Evolutionary conservation across 225 moss, liverwort and hornwort species (phyloP).

Genomic region (Lunularia cruciata): DNA sequence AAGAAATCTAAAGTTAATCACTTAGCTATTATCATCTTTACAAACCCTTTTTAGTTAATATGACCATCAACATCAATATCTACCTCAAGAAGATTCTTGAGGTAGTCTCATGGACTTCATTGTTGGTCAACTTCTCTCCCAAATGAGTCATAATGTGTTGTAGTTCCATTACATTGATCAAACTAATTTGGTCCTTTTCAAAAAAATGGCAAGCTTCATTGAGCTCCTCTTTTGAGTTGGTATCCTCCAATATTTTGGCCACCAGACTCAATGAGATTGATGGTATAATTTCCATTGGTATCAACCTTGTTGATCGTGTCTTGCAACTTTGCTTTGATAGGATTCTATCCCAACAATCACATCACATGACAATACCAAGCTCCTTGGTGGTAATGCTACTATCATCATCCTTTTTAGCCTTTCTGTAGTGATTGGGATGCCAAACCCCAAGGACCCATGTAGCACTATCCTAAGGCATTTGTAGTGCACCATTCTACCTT

Average conservation of each 20-base stretch:
- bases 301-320: slow-evolving; percentile 95
- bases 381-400: slow-evolving; percentile 87
- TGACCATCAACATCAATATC: slow-evolving; percentile 92
- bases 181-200: slow-evolving; percentile 92
- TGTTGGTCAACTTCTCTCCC: slow-evolving; percentile 86
- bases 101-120: slow-evolving; percentile 87
- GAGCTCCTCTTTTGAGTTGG: slow-evolving; percentile 92
- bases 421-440: no score
- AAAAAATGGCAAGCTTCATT: slow-evolving; percentile 90
- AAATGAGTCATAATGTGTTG: slow-evolving; percentile 87
- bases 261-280: slow-evolving; percentile 82
- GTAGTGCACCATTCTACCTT: no score
- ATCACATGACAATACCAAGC: slow-evolving; percentile 84
- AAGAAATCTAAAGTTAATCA: slow-evolving; percentile 21
- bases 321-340: slow-evolving; percentile 86
- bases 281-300: slow-evolving; percentile 80
- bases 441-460: no score
- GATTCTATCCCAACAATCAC: slow-evolving; percentile 83
- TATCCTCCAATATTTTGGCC: slow-evolving; percentile 91
- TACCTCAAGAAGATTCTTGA: no score
- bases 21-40: slow-evolving; percentile 97
- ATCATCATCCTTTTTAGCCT: no score
- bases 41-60: slow-evolving; percentile 93
- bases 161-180: slow-evolving; percentile 80
- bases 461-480: no score